Evolutionary conservation across 129 eudicot species (phyloP).

Genomic region (Tagetes erecta): DNA sequence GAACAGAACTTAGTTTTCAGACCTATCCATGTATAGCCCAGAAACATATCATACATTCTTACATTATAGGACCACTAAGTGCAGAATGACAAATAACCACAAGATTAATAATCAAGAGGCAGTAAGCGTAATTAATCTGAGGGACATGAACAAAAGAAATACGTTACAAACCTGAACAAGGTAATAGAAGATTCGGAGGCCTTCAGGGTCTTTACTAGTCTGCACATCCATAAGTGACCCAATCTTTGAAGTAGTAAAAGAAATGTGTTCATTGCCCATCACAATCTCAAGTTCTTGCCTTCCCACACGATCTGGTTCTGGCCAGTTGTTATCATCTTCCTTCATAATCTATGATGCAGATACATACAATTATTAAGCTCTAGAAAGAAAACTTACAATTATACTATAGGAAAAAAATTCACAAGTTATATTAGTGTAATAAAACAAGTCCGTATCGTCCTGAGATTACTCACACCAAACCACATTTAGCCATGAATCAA

Average conservation of each 20-base stretch:
- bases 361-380: neutral
- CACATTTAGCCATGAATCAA: too few species aligned
- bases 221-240: constrained; percentile 99
- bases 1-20: too few species aligned
- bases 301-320: constrained; percentile 97
- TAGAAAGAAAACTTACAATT: neutral
- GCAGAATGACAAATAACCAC: constrained; percentile 1
- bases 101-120: neutral
- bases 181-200: constrained; percentile 92
- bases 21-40: neutral
- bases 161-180: constrained; percentile 83
- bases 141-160: neutral
- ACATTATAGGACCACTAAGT: neutral
- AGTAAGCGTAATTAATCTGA: neutral
- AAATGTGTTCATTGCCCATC: constrained; percentile 98
- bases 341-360: constrained; percentile 71
- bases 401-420: neutral
- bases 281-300: constrained; percentile 99
- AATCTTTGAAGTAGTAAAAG: constrained; percentile 95
- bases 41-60: neutral
- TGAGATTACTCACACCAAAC: too few species aligned
- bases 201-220: constrained; percentile 97
- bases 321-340: constrained; percentile 99
- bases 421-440: too few species aligned
- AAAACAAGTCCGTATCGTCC: too few species aligned